These are phyloP conservation scores for Rhizopus stolonifer DNA, from an alignment of 371 early-diverging fungal species.

Conservation along the genomic window DNA sequence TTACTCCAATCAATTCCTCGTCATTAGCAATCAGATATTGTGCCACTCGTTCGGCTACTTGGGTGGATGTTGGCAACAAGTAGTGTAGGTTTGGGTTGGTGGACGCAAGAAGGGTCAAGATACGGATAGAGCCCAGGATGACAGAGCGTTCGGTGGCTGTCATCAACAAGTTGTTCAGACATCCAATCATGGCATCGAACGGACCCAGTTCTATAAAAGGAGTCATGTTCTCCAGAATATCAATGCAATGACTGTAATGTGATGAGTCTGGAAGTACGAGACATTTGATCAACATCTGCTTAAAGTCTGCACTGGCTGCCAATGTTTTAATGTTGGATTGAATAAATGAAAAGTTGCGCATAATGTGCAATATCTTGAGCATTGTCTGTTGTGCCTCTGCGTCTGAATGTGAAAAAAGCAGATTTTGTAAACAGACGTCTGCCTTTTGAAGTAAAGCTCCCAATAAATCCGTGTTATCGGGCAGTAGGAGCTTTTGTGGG, in stretches of 20 bases:
- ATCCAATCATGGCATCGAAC: slow-evolving; percentile 39
- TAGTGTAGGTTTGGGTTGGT: slow-evolving; percentile 54
- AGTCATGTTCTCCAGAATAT: slow-evolving; percentile 70
- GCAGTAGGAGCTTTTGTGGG: slow-evolving; percentile 62
- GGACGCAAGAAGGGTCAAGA: slow-evolving; percentile 55
- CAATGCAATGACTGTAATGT: slow-evolving; percentile 61
- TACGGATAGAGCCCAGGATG: slow-evolving; percentile 62
- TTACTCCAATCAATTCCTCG: slow-evolving; percentile 67
- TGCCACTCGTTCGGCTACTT: slow-evolving; percentile 47
- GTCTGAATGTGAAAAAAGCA: slow-evolving; percentile 8
- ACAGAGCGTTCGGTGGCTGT: slow-evolving; percentile 59
- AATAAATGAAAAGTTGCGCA: slow-evolving; percentile 74
- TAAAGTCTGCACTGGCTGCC: slow-evolving; percentile 41
- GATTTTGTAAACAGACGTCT: slow-evolving; percentile 50
- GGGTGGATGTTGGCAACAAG: slow-evolving; percentile 23
- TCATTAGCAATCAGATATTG: slow-evolving; percentile 66
- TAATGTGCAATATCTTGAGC: slow-evolving; percentile 70
- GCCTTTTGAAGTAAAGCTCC: slow-evolving; percentile 59
- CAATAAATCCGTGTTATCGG: slow-evolving; percentile 64
- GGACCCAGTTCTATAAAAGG: slow-evolving; percentile 50
- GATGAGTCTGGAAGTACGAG: slow-evolving; percentile 54
- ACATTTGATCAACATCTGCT: slow-evolving; percentile 54
- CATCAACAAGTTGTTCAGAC: slow-evolving; percentile 42
- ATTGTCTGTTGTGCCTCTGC: slow-evolving; percentile 17
- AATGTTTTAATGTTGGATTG: slow-evolving; percentile 59